Base-by-base conservation (phyloP, 352 stramenopile species). In the Phytopythium montanum region DNA sequence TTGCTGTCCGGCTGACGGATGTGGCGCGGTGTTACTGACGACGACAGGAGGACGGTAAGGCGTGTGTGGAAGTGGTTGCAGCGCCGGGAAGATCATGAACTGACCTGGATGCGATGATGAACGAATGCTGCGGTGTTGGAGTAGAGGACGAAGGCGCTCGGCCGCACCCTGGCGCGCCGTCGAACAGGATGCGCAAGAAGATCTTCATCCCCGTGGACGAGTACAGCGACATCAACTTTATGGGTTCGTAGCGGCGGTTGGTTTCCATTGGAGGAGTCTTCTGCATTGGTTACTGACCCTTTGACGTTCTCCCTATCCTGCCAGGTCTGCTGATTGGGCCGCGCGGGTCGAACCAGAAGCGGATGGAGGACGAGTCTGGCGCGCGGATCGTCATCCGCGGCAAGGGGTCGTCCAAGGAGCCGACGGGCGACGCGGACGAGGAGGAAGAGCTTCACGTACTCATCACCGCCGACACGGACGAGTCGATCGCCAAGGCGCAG, bases 141-240 rank as follows among this genome's bases (percentile, higher is more conserved):
- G 42, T 29, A 81, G 69, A 53, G n/a, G 76, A 84, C 60, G 66
- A 70, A 21, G 72, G 76, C 1, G 48, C 41, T 25, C 66, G 76
- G 52, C 61, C 74, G 26, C 66, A 64, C 1, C 72, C 73, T 14
- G 71, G 77, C 21, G 61, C 25, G 16, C 67, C 73, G 48, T 72
- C 66, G 26, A 72, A 75, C 7, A 92, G 90, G 73, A 95, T 93
- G 69, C 75, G 72, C 65, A 95, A 95, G 78, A 97, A 97, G 78
- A 80, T 97, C 48, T 96, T 94, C 71, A 96, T 97, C 45, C 87
- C 90, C 7, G 82, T 94, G 59, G 88, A 95, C 60, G 92, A 96
- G 60, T 90, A 97, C 72, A 86, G 87, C 8, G 91, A 97, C 31
- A 96, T 97, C 65, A 97, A 97, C 72, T 97, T 97, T 56, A 96